Conservation (phyloP, 2,329 filamentous ascomycete genomes). For the Talaromyces marneffei region DNA sequence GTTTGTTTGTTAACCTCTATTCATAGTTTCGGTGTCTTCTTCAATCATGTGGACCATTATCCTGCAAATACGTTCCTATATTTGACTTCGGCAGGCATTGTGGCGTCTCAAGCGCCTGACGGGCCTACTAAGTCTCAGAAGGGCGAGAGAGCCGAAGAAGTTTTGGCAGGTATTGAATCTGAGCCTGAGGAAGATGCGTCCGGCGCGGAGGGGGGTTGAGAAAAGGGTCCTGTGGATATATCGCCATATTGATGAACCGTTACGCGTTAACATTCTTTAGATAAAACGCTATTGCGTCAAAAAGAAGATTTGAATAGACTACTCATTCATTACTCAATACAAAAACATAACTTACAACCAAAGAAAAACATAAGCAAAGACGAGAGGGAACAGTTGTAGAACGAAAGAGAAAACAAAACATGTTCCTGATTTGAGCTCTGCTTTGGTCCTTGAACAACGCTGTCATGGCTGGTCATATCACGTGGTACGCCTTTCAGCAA, state of each 20-base stretch:
- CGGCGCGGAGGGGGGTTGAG: slow-evolving; percentile 11
- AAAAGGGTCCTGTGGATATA: background rate
- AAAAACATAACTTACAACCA: background rate
- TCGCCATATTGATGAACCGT: background rate
- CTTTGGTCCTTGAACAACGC: background rate
- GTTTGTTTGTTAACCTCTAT: background rate
- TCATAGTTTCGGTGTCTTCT: slow-evolving; percentile 66
- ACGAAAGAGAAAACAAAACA: slow-evolving; percentile 1
- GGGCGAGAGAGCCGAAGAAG: slow-evolving; percentile 1
- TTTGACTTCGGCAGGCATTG: slow-evolving; percentile 63
- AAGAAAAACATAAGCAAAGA: slow-evolving; percentile 10
- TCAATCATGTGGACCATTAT: slow-evolving; percentile 73
- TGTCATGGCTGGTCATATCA: background rate
- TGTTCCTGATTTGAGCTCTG: slow-evolving; percentile 2
- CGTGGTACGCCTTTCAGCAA: background rate
- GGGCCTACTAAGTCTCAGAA: slow-evolving; percentile 13
- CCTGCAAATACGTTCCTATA: slow-evolving; percentile 67
- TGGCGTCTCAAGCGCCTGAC: slow-evolving; percentile 46
- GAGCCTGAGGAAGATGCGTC: slow-evolving; percentile 26
- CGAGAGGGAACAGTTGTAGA: background rate
- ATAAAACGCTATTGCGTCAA: background rate
- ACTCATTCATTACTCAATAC: slow-evolving; percentile 3
- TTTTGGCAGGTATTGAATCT: slow-evolving; percentile 21
- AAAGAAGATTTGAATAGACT: background rate
- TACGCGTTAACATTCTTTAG: background rate